Percentiles rank a stretch among this genome's conserved stretches.
Evolutionary conservation across 108 stramenopile species (phyloP).

Genomic region (Aurantiochytrium sp.): DNA sequence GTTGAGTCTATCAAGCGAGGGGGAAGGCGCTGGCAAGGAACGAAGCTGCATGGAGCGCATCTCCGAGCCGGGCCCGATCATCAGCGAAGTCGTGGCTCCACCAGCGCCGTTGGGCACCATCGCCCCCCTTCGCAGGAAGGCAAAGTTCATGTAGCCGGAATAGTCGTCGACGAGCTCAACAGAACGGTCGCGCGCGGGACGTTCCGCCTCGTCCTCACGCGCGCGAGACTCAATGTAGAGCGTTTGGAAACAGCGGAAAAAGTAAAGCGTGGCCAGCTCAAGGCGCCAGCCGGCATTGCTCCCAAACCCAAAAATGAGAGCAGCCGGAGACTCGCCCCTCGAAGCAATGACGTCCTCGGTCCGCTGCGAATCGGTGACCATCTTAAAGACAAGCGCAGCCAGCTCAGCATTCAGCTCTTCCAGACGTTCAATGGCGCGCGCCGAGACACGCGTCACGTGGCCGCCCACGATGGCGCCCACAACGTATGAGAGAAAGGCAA

Average conservation of each 20-base stretch:
- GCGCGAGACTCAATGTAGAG: constrained; percentile 8
- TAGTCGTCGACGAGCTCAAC: neutral
- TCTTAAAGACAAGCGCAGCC: neutral
- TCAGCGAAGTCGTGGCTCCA: neutral
- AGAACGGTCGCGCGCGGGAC: neutral
- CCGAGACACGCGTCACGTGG: constrained; percentile 9
- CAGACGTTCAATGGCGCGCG: neutral
- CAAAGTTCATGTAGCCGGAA: neutral
- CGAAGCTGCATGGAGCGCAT: neutral
- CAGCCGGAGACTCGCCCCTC: neutral
- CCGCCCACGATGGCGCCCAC: constrained; percentile 10
- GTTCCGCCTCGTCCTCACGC: neutral
- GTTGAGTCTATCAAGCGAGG: neutral
- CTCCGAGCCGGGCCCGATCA: neutral
- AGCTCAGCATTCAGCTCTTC: neutral
- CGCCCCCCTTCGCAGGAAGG: neutral
- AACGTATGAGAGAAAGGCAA: neutral
- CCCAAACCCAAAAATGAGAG: constrained; percentile 3
- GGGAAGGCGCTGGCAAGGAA: neutral
- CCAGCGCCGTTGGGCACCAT: neutral
- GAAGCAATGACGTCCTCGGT: neutral
- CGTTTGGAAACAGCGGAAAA: constrained; percentile 2
- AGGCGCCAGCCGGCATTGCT: constrained; percentile 18
- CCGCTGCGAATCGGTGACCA: constrained; percentile 15
- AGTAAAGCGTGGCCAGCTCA: constrained; percentile 8